Conservation (phyloP, 257 asterid species). For the Perilla frutescens region DNA sequence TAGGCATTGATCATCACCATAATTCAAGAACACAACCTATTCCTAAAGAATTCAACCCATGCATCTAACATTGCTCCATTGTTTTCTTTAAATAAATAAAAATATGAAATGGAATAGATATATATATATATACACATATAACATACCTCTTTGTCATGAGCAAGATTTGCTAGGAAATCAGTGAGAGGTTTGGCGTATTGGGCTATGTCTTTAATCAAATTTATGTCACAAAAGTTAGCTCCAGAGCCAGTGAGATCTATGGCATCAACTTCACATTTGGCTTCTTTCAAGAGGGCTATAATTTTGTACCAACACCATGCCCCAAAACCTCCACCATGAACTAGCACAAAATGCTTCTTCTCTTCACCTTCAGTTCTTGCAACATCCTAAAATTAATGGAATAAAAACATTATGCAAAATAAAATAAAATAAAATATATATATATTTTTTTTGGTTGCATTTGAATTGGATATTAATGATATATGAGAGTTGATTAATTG, state of each 20-base stretch:
- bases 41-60: too few relatives aligned
- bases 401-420: background rate
- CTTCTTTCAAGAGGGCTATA: conserved; percentile 60
- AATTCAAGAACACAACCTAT: background rate
- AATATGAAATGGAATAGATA: background rate
- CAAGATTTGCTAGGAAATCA: conserved; percentile 51
- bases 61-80: too few relatives aligned
- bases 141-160: conserved; percentile 42
- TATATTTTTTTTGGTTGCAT: too few relatives aligned
- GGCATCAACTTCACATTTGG: conserved; percentile 53
- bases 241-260: conserved; percentile 70
- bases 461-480: background rate
- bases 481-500: background rate
- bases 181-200: conserved; percentile 59
- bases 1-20: background rate
- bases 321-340: conserved; percentile 76
- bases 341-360: conserved; percentile 58
- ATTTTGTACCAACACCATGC: conserved; percentile 83
- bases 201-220: conserved; percentile 46
- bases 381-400: conserved; percentile 21
- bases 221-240: conserved; percentile 52
- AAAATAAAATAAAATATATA: background rate
- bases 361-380: conserved; percentile 33
- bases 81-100: too few relatives aligned
- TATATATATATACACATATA: too few relatives aligned